Conservation (phyloP, 2,329 filamentous ascomycete genomes). For the Daldinia sp. region DNA sequence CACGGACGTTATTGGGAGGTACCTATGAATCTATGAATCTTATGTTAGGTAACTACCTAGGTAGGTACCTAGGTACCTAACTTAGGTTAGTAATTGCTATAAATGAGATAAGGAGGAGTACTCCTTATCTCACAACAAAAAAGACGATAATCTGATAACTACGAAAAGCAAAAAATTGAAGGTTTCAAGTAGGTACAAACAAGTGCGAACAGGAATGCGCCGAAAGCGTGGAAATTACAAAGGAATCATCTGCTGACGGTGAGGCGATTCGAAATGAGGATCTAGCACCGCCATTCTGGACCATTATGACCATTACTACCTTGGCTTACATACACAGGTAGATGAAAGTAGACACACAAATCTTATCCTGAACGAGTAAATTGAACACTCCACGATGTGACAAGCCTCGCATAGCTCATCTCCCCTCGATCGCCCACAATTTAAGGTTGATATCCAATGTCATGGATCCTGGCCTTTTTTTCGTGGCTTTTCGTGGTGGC, state of each 20-base stretch:
- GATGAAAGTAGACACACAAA: background rate
- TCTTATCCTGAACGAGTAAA: background rate
- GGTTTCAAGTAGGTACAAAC: too few relatives aligned
- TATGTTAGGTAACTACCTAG: background rate
- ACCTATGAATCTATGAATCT: background rate
- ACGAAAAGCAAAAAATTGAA: too few relatives aligned
- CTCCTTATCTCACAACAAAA: too few relatives aligned
- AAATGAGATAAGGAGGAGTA: too few relatives aligned
- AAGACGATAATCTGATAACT: too few relatives aligned
- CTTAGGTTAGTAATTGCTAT: too few relatives aligned
- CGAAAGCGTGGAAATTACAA: constrained; percentile 10
- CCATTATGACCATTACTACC: background rate
- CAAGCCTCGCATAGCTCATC: constrained; percentile 20
- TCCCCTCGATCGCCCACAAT: constrained; percentile 11
- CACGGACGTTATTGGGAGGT: background rate
- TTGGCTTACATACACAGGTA: background rate
- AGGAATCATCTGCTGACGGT: constrained; percentile 25
- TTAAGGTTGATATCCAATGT: constrained; percentile 4
- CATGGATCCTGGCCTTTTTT: background rate
- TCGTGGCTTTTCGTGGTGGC: background rate
- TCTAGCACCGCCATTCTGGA: background rate
- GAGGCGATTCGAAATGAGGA: constrained; percentile 14
- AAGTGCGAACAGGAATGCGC: background rate
- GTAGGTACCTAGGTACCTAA: background rate
- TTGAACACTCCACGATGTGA: constrained; percentile 12